phyloP scores from a whole-genome alignment of 495 filamentous ascomycete species.

The Hypoxylon rickii region DNA sequence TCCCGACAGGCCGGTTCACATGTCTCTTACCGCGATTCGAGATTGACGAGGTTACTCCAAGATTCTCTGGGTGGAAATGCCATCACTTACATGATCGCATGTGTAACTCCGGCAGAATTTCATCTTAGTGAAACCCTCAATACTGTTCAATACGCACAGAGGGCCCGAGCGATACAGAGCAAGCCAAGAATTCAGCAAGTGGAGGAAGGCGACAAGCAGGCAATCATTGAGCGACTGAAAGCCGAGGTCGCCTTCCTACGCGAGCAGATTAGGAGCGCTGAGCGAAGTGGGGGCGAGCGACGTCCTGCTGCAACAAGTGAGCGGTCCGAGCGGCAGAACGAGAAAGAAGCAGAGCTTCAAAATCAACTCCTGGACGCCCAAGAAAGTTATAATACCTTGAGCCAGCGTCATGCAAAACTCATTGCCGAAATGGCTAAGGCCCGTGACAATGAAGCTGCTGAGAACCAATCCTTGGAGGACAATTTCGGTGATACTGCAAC shows the following conservation, averaged over 20 bases:
- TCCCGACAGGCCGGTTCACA: conserved; percentile 86
- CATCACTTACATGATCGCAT: conserved; percentile 99
- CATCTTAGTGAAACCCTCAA: conserved; percentile 98
- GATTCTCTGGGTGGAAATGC: conserved; percentile 98
- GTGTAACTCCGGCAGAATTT: conserved; percentile 95
- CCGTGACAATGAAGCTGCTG: conserved; percentile 64
- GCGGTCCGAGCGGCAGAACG: conserved; percentile 78
- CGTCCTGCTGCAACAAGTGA: conserved; percentile 65
- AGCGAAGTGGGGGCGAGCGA: conserved; percentile 61
- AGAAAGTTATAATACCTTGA: conserved; percentile 91
- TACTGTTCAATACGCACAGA: conserved; percentile 95
- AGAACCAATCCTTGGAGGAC: conserved; percentile 57
- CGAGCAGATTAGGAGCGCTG: conserved; percentile 82
- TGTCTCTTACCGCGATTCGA: conserved; percentile 97
- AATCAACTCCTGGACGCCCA: conserved; percentile 92
- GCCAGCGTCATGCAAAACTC: conserved; percentile 88
- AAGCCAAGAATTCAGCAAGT: conserved; percentile 94
- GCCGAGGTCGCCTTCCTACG: conserved; percentile 93
- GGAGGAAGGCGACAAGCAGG: conserved; percentile 94
- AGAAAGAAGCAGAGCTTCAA: conserved; percentile 86
- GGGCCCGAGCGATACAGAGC: conserved; percentile 94
- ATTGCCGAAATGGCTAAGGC: conserved; percentile 93
- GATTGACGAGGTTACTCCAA: conserved; percentile 91
- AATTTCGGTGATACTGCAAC: conserved; percentile 75
- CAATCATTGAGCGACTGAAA: conserved; percentile 89